Evolutionary conservation across 2,329 filamentous ascomycete genomes (phyloP), one percentile per base, ranked within the genome.

Genomic region (Cladosporium sphaerospermum): DNA sequence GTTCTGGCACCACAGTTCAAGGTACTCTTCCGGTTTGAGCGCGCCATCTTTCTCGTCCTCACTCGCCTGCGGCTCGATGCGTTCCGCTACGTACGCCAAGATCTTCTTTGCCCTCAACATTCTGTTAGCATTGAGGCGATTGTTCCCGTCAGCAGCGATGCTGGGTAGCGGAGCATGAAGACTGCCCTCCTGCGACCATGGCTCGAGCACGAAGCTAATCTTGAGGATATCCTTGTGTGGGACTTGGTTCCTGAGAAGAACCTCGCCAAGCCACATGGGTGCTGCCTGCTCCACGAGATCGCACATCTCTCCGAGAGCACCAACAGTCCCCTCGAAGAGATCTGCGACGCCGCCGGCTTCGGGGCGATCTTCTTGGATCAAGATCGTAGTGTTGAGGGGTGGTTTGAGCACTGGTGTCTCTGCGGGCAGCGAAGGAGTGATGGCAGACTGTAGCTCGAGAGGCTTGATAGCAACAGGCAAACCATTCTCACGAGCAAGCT

Each of bases 51-150:
- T 51, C 11, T 52, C 45, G 10, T 57, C 55, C 13, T 48, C 53
- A n/a, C 54, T 77, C 0, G 79, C 74, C n/a, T 78, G 70, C 3
- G 77, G 78, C 62, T 97, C 92, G 54, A 99, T 92, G 52, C 91
- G 81, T 70, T 99, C 93, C 1, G 90, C 89, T 14, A 99, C 83
- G 64, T 99, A 99, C 0, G 84, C 83, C 54, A 97, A 73, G 18
- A 99, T 93, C 76, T 99, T 99, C 73, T 89, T 92, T 3, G 95
- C 89, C 44, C 93, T 82, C 47, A 99, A 78, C 93, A 99, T 97
- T 52, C 92, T 83, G 66, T 97, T 99, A 9, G 93, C 93, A 67
- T 97, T 99, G 48, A 99, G 78, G 19, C 93, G 85, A 60, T 91
- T 92, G 69, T 92, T 95, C 49, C 77, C 86, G 65, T 95, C 90